Base-by-base conservation (phyloP, 345 rosid genomes). In the Zanthoxylum bungeanum region DNA sequence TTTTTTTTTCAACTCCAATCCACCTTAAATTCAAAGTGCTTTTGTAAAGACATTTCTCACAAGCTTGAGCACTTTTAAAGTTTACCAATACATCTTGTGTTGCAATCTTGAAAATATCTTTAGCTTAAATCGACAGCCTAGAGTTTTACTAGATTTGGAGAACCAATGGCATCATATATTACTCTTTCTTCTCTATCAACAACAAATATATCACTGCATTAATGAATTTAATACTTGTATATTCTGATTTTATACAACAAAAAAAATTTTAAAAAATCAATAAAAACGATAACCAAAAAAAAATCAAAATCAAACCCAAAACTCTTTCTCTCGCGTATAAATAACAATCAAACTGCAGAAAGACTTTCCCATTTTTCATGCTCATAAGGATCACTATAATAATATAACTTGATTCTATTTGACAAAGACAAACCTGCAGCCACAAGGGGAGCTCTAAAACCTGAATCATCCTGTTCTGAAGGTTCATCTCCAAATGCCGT, bases 321-420 rank as follows among this genome's bases (percentile, higher is more conserved):
- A 74, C n/a, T 37, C 21, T 12, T 50, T 25, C 36, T 44, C 16
- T 19, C 33, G n/a, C 22, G 39, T 17, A 37, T 42, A 10, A 56
- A 34, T 22, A 31, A 22, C 11, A 9, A 44, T 90, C 85, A 93
- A 40, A 81, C 83, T 40, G 78, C 77, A 0, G 97, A 86, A 57
- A 91, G 96, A 64, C 88, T 89, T 57, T 90, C 94, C 98, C 98
- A 93, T 81, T 86, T 91, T 64, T 96, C 98, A 27, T 85, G 84
- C 42, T 93, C 97, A 25, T 81, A 81, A 55, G 96, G 93, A 82
- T 93, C 93, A 4, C 85, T 89, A 40, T 79, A 84, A 80, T 93
- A 86, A 75, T 85, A 88, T 39, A 90, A 75, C 84, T 91, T 91
- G 39, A 90, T 68, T 79, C 97, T 84, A 71, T 71, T 90, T 14